Base-by-base conservation (phyloP, 2,329 filamentous ascomycete species). In the Elsinoe fawcettii region DNA sequence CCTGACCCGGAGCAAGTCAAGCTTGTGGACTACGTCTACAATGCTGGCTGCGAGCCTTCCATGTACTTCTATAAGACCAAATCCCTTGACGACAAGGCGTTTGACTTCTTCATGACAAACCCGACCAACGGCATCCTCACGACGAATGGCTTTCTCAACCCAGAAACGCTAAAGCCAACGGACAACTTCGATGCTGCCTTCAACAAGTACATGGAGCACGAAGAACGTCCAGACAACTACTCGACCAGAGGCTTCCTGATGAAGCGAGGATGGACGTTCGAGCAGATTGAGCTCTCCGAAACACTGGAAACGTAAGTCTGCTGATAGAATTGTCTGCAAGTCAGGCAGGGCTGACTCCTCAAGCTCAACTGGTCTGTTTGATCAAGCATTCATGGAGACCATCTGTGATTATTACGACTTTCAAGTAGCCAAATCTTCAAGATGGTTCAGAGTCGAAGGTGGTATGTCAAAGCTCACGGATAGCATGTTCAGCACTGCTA, bases 391-490 rank as follows among this genome's bases (percentile, higher is more conserved):
- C 25, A 51, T 51, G 46, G 46, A 51, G n/a, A 51, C 46, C 3
- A 51, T 51, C 46, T 51, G 46, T 25, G 46, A 51, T n/a, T 51
- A 51, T 14, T 51, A 51, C 46, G 46, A 51, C 25, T 51, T 51
- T 18, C n/a, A 51, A 2, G 23, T 30, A 11, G 46, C 46, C 6
- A 30, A 25, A 30, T 7, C 3, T 11, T 22, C 22, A 3, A 27
- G 3, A 11, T 51, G 46, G 46, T 51, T 30, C 22, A 27, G 46
- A n/a, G 23, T 51, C 46, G 46, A 51, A 51, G 46, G 46, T 32
- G 46, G 46, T 5, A 51, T 51, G 46, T 32, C 22, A 3, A 51
- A 51, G 23, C 25, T 51, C 11, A 51, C 46, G 8, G 46, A 51
- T 18, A 25, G 16, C 16, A 51, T 51, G 46, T 32, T 5, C 23